Conservation (phyloP, 257 asterid species). For the Leonotis leonurus region DNA sequence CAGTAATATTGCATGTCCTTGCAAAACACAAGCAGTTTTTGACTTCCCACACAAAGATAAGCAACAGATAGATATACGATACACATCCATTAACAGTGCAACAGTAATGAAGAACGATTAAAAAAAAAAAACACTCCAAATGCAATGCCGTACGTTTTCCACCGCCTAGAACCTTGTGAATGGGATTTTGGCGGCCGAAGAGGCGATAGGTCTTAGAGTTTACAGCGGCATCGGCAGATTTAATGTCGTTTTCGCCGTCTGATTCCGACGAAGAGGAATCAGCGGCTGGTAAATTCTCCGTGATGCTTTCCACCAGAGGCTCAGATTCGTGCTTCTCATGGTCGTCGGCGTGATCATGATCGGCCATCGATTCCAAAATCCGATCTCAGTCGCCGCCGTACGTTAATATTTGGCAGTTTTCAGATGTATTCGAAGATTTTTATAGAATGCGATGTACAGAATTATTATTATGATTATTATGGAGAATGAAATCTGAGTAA, state of each 20-base stretch:
- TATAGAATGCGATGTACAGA: conserved; percentile 2
- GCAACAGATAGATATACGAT: not conserved
- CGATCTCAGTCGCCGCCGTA: conserved; percentile 35
- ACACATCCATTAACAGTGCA: not conserved
- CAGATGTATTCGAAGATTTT: conserved; percentile 7
- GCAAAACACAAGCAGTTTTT: not conserved
- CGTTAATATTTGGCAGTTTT: not conserved
- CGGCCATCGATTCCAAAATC: conserved; percentile 50
- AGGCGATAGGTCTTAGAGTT: conserved; percentile 75
- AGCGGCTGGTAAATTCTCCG: conserved; percentile 44
- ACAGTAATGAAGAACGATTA: not conserved
- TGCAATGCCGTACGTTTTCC: conserved; percentile 56
- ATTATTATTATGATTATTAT: too few relatives aligned
- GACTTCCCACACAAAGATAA: not conserved
- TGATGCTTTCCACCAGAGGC: conserved; percentile 54
- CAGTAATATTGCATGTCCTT: not conserved
- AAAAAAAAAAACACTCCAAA: not conserved
- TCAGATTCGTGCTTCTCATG: conserved; percentile 50
- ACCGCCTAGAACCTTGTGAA: conserved; percentile 74
- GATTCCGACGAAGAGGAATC: conserved; percentile 72
- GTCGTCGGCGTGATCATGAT: conserved; percentile 52
- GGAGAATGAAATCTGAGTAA: conserved; percentile 9
- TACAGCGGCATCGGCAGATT: conserved; percentile 36
- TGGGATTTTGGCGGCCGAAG: conserved; percentile 69
- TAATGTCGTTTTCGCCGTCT: conserved; percentile 40